A percentile compares a stretch with the other conserved stretches of the same genome.
These are phyloP conservation scores for Phytophthora capsici DNA, from an alignment of 352 stramenopile species.

Conservation along the genomic window DNA sequence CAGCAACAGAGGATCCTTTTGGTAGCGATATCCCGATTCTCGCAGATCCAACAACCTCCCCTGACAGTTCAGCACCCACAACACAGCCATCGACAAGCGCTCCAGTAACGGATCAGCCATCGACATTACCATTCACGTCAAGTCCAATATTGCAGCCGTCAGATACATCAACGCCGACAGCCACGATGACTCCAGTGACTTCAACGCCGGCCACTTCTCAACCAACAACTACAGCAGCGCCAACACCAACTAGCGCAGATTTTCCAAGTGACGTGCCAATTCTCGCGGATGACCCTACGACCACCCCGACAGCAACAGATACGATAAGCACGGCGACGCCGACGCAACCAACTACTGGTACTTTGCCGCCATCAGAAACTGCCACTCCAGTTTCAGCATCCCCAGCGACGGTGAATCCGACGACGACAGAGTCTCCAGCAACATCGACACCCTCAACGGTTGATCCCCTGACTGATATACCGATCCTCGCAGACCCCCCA, in stretches of 20 bases:
- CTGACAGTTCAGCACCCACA: not conserved
- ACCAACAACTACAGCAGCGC: not conserved
- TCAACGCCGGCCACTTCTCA: not conserved
- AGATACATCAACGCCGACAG: slow-evolving; percentile 3
- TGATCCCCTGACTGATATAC: slow-evolving; percentile 9
- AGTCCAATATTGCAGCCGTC: not conserved
- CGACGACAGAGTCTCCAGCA: slow-evolving; percentile 5
- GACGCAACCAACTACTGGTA: too few relatives aligned
- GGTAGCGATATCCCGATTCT: slow-evolving; percentile 13
- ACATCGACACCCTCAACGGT: slow-evolving; percentile 2
- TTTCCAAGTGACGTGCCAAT: slow-evolving; percentile 18
- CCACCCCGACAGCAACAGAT: slow-evolving; percentile 1
- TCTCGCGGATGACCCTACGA: slow-evolving; percentile 18
- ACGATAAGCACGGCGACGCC: not conserved
- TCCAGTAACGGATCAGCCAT: slow-evolving; percentile 8
- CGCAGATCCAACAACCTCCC: slow-evolving; percentile 1
- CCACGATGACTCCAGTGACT: not conserved
- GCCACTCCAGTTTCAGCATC: slow-evolving; percentile 1
- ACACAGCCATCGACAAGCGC: slow-evolving; percentile 6
- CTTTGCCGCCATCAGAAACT: not conserved
- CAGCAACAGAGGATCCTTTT: not conserved
- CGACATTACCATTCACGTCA: too few relatives aligned
- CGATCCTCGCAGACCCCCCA: slow-evolving; percentile 19
- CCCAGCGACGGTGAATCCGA: not conserved
- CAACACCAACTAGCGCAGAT: not conserved